Base-by-base conservation (phyloP, 441 rosid species). In the Mallotus japonicus region DNA sequence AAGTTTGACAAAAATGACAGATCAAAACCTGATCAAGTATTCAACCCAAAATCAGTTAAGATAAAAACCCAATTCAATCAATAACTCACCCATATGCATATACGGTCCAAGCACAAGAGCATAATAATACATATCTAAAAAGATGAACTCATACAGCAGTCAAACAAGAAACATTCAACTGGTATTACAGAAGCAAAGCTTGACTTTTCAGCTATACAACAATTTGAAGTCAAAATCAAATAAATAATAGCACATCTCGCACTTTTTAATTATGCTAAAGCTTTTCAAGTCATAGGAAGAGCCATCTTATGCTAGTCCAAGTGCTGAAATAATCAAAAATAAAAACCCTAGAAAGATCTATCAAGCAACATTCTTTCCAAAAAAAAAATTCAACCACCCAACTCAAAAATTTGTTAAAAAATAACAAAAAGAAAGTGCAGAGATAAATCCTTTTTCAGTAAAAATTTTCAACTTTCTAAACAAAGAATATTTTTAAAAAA, bases 131-230 rank as follows among this genome's bases (percentile, higher is more conserved):
- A 24, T 24, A 40, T 9, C 65, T 74, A 61, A 34, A 12, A 62
- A 51, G 42, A 49, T 40, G 55, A 57, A 80, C 51, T 34, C 66
- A 73, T 65, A 28, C 44, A 47, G 16, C 47, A 72, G 82, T 81
- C 75, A 78, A 76, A 74, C 32, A 80, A 63, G 57, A 69, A 50
- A 55, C 62, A 68, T 62, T 58, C 75, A 68, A 58, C n/a, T 62
- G 58, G 73, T 71, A 17, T 20, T 28, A 28, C 32, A 28, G 10
- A 19, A 68, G 63, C 63, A 12, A 73, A 59, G 71, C 61, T 74
- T 59, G 69, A 78, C 66, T 73, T 78, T 61, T 72, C 69, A 78
- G 58, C 77, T 34, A 62, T 55, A 24, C 14, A 8, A 50, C 46
- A 60, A 50, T 47, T 6, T 34, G 40, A 12, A 68, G 75, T 73